phyloP scores from a whole-genome alignment of 257 asterid genomes.

The Solanum chmielewskii region DNA sequence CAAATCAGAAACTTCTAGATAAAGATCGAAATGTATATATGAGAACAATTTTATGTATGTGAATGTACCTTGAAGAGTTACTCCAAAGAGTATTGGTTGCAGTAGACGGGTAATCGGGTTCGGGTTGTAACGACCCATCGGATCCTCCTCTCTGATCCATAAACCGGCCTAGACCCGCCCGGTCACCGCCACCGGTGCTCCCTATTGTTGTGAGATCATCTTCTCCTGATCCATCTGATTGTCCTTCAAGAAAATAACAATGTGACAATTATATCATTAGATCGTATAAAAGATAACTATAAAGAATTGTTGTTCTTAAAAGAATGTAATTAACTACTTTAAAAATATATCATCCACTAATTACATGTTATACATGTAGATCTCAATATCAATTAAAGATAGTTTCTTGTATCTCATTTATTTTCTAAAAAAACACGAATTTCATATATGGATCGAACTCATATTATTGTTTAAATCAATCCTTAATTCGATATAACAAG shows the following conservation, averaged over 20 bases:
- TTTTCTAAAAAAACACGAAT: neutral
- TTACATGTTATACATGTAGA: neutral
- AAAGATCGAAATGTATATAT: neutral
- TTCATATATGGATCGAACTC: neutral
- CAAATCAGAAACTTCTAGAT: neutral
- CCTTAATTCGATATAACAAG: neutral
- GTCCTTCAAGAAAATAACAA: conserved; percentile 30
- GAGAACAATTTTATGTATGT: neutral
- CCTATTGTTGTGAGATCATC: conserved; percentile 74
- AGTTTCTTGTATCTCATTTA: neutral
- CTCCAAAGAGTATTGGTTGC: conserved; percentile 59
- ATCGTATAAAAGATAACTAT: neutral
- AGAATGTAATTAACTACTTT: neutral
- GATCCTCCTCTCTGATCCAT: conserved; percentile 52
- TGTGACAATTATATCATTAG: neutral
- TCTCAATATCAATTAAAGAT: neutral
- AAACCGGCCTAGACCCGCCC: conserved; percentile 28
- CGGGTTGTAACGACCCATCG: conserved; percentile 47
- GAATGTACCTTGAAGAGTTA: conserved; percentile 72
- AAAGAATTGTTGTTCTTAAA: neutral
- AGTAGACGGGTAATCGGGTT: conserved; percentile 38
- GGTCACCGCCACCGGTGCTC: conserved; percentile 28
- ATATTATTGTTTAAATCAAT: neutral
- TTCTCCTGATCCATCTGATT: conserved; percentile 92
- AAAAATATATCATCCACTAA: neutral